Evolutionary conservation across 208 protist species (phyloP).

Genomic region (Trypanosoma theileri): DNA sequence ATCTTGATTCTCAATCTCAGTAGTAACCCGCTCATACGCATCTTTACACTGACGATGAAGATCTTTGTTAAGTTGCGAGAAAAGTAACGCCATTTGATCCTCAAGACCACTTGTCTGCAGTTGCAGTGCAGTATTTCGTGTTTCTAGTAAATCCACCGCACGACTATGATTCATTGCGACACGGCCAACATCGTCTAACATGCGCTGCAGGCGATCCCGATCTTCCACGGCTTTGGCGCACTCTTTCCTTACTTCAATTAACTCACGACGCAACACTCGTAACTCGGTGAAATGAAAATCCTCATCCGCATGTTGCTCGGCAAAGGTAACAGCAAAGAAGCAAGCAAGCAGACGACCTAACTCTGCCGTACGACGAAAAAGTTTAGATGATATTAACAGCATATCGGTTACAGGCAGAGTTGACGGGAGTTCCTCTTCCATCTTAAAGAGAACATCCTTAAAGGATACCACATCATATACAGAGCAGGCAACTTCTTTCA

Average conservation of each 20-base stretch:
- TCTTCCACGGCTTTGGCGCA: constrained; percentile 72
- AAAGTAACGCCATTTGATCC: constrained; percentile 92
- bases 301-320: constrained; percentile 81
- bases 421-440: constrained; percentile 71
- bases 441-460: constrained; percentile 88
- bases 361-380: constrained; percentile 81
- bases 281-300: constrained; percentile 89
- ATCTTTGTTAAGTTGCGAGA: constrained; percentile 85
- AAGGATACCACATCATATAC: constrained; percentile 88
- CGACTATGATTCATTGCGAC: constrained; percentile 77
- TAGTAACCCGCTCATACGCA: constrained; percentile 64
- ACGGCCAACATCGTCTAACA: constrained; percentile 78
- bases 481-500: constrained; percentile 69
- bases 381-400: constrained; percentile 83
- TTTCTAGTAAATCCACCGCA: constrained; percentile 80
- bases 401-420: constrained; percentile 82
- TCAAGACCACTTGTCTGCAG: constrained; percentile 80
- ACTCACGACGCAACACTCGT: constrained; percentile 74
- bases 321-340: constrained; percentile 89
- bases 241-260: constrained; percentile 53
- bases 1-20: constrained; percentile 82
- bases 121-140: constrained; percentile 81
- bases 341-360: constrained; percentile 75
- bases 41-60: constrained; percentile 76
- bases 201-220: constrained; percentile 51